Evolutionary conservation across 805 yeast species (phyloP), one percentile per base, ranked within the genome.

Genomic region (Saitoella complicata): DNA sequence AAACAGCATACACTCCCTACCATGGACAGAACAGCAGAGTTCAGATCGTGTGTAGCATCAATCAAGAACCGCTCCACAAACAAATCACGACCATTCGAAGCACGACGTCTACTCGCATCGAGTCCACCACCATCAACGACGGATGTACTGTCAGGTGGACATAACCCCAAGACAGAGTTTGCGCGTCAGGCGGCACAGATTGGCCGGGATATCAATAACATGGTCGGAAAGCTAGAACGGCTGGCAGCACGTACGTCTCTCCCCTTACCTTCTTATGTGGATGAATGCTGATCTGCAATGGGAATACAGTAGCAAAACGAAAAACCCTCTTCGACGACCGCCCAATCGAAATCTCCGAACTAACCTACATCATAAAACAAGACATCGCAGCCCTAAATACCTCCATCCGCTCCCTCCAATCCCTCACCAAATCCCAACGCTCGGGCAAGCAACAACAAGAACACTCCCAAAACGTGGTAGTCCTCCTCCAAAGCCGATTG

Each of bases 321-420:
- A 87, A 86, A 58, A 94, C 95, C 12, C 63, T 88, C 58, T 84
- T 91, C 52, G 95, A 87, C 57, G 98, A 91, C 62, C 78, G 81
- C 52, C 96, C 97, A 0, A 78, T 84, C 10, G 97, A 91, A 58
- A 84, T 91, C 50, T 83, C 87, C 13, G 95, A 91, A 60, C 67
- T 91, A 51, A 87, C 98, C 0, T 82, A 78, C 53, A 79, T 86
- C 38, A 72, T 73, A 51, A 73, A 74, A 54, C 96, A 91, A 60
- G 94, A 82, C 55, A 77, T 91, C 42, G 78, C 86, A 57, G 75
- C 76, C 51, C 76, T 91, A 50, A 94, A 83, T 55, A 76, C 78
- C 55, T 71, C 70, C 49, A 69, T 82, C 51, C 76, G 76, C 54
- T 74, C 68, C 45, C 64, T 80, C 47, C 85, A 79, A 58, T 63